Conservation (phyloP, 805 yeast genomes). For the Scheffersomyces coipomensis region DNA sequence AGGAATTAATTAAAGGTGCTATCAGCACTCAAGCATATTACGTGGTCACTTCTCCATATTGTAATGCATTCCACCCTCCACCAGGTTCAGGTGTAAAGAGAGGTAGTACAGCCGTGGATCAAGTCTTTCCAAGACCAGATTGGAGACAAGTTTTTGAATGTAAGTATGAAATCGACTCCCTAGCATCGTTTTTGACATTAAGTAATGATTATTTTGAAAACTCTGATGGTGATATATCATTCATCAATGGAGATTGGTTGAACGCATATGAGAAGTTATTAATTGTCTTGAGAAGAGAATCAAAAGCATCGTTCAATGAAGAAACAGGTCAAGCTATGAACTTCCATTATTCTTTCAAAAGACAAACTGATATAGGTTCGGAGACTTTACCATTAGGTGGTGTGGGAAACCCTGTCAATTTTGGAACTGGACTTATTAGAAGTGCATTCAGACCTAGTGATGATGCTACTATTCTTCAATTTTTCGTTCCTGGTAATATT, state of each 20-base stretch:
- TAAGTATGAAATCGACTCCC: slow-evolving; percentile 83
- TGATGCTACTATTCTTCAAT: slow-evolving; percentile 78
- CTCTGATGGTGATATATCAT: slow-evolving; percentile 47
- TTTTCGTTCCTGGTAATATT: slow-evolving; percentile 84
- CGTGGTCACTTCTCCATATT: slow-evolving; percentile 66
- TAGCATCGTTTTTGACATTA: slow-evolving; percentile 77
- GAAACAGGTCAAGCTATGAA: slow-evolving; percentile 46
- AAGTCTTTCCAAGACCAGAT: slow-evolving; percentile 67
- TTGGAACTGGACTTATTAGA: slow-evolving; percentile 66
- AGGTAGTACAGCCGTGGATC: slow-evolving; percentile 56
- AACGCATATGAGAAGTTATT: slow-evolving; percentile 54
- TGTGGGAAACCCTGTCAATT: slow-evolving; percentile 79
- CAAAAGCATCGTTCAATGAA: slow-evolving; percentile 57
- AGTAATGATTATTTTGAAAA: slow-evolving; percentile 66
- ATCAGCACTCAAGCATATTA: slow-evolving; percentile 74
- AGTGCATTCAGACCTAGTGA: slow-evolving; percentile 88
- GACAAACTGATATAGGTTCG: slow-evolving; percentile 72
- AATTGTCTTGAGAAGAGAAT: slow-evolving; percentile 56
- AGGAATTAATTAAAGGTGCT: slow-evolving; percentile 67
- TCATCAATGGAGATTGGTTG: slow-evolving; percentile 53
- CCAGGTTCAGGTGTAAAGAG: slow-evolving; percentile 44
- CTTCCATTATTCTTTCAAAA: slow-evolving; percentile 64
- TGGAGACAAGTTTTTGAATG: slow-evolving; percentile 81
- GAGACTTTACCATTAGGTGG: slow-evolving; percentile 82
- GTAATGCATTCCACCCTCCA: slow-evolving; percentile 93